Evolutionary conservation across 345 rosid species (phyloP).

Genomic region (Noccaea caerulescens): DNA sequence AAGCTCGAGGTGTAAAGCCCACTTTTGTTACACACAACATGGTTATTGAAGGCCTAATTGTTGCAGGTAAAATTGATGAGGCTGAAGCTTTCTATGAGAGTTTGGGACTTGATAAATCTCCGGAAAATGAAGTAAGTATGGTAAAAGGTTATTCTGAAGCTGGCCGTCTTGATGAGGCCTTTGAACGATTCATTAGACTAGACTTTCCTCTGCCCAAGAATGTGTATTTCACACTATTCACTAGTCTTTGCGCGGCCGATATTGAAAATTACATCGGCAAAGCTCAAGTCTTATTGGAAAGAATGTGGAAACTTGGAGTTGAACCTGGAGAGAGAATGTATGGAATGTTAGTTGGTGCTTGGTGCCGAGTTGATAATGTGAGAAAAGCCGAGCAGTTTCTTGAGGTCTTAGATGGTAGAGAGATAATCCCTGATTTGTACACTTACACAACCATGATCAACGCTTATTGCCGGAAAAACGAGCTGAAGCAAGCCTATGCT

Average conservation of each 20-base stretch:
- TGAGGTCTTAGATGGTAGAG: slow-evolving; percentile 40
- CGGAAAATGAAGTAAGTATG: slow-evolving; percentile 52
- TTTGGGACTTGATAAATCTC: slow-evolving; percentile 44
- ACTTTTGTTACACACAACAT: slow-evolving; percentile 51
- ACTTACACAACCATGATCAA: slow-evolving; percentile 67
- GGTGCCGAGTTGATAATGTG: slow-evolving; percentile 56
- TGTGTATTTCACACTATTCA: slow-evolving; percentile 56
- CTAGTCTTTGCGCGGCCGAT: slow-evolving; percentile 49
- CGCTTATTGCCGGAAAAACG: slow-evolving; percentile 54
- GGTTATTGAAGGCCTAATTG: slow-evolving; percentile 74
- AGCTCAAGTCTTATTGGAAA: slow-evolving; percentile 50
- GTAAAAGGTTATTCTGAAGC: slow-evolving; percentile 63
- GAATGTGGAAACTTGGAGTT: slow-evolving; percentile 50
- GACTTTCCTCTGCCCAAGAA: slow-evolving; percentile 47
- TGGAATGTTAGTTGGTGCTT: slow-evolving; percentile 52
- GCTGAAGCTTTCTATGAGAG: slow-evolving; percentile 60
- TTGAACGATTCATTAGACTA: slow-evolving; percentile 48
- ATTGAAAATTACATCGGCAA: slow-evolving; percentile 36
- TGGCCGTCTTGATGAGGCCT: slow-evolving; percentile 50
- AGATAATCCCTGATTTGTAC: slow-evolving; percentile 55
- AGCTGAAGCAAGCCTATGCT: slow-evolving; percentile 45
- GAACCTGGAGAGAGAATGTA: slow-evolving; percentile 54
- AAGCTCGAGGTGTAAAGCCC: slow-evolving; percentile 55
- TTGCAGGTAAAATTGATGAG: slow-evolving; percentile 57
- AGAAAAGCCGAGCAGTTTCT: slow-evolving; percentile 49